These are phyloP conservation scores for Mycena rebaudengoi DNA, from an alignment of 768 basidiomycete species.

Conservation along the genomic window DNA sequence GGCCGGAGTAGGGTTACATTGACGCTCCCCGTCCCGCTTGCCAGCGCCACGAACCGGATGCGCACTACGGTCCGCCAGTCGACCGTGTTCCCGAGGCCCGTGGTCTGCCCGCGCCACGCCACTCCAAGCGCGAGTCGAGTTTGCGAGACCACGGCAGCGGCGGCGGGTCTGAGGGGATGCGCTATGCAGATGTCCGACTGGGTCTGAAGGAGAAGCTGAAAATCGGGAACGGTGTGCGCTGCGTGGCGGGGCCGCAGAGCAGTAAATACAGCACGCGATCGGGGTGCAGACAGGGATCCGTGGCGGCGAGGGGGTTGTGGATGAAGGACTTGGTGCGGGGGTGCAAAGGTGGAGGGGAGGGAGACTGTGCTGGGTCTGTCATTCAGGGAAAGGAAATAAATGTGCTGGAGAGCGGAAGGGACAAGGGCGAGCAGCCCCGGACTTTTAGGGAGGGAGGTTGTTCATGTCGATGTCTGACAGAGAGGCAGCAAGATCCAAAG, in stretches of 20 bases:
- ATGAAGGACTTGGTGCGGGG: too few species aligned
- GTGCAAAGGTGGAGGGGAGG: too few species aligned
- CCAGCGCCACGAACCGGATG: slow-evolving; percentile 55
- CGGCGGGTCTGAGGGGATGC: slow-evolving; percentile 40
- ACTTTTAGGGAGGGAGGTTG: too few species aligned
- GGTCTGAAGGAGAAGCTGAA: slow-evolving; percentile 59
- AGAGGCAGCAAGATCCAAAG: too few species aligned
- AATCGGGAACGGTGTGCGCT: slow-evolving; percentile 52
- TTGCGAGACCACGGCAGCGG: slow-evolving; percentile 66
- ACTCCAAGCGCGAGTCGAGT: slow-evolving; percentile 62
- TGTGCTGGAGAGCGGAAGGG: slow-evolving; percentile 12
- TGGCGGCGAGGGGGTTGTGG: slow-evolving; percentile 50
- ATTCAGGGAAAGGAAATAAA: slow-evolving; percentile 9
- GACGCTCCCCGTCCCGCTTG: slow-evolving; percentile 35
- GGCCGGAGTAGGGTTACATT: slow-evolving; percentile 43
- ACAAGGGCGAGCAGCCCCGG: slow-evolving; percentile 23
- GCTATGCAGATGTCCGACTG: slow-evolving; percentile 63
- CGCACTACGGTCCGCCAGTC: slow-evolving; percentile 47
- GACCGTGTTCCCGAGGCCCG: slow-evolving; percentile 61
- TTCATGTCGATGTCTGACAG: too few species aligned
- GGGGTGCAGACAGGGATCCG: slow-evolving; percentile 58
- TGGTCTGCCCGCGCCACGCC: slow-evolving; percentile 82
- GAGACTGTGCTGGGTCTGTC: neutral
- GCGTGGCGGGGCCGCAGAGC: slow-evolving; percentile 52
- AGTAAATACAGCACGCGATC: slow-evolving; percentile 58